Percentiles rank a stretch among this genome's conserved stretches.
Evolutionary conservation across 345 rosid species (phyloP).

Genomic region (Brassica nigra): DNA sequence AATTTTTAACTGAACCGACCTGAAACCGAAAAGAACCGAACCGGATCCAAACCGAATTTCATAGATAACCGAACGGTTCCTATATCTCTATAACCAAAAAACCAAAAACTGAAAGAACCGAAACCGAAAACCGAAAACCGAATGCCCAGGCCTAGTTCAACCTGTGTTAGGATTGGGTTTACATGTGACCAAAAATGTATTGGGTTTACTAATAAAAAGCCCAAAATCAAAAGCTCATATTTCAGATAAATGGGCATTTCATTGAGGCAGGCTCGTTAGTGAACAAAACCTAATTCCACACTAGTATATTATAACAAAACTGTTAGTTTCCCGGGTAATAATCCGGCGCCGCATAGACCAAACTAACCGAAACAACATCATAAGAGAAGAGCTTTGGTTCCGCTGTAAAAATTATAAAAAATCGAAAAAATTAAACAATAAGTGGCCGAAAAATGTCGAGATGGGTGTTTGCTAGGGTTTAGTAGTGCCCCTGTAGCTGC

Average conservation of each 20-base stretch:
- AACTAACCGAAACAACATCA: background rate
- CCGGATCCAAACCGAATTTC: too few relatives aligned
- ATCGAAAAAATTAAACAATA: background rate
- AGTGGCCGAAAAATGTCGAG: constrained; percentile 15
- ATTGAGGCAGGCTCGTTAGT: background rate
- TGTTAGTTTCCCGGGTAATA: background rate
- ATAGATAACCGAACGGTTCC: too few relatives aligned
- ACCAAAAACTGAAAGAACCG: too few relatives aligned
- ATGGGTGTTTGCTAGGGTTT: constrained; percentile 61
- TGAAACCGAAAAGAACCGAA: too few relatives aligned
- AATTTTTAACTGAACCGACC: too few relatives aligned
- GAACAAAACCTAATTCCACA: background rate
- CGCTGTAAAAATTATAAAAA: background rate
- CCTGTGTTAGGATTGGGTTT: background rate
- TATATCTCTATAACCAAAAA: too few relatives aligned
- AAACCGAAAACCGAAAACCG: too few relatives aligned
- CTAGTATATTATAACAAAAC: background rate
- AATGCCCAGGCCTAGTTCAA: too few relatives aligned
- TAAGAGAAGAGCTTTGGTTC: background rate
- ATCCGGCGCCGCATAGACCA: constrained; percentile 24
- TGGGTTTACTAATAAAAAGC: background rate
- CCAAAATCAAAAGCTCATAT: background rate
- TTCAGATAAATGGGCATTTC: constrained; percentile 8
- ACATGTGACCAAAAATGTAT: background rate
- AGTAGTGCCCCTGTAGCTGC: constrained; percentile 34